Base-by-base conservation (phyloP, 768 basidiomycete genomes). In the Podaxis sp. region DNA sequence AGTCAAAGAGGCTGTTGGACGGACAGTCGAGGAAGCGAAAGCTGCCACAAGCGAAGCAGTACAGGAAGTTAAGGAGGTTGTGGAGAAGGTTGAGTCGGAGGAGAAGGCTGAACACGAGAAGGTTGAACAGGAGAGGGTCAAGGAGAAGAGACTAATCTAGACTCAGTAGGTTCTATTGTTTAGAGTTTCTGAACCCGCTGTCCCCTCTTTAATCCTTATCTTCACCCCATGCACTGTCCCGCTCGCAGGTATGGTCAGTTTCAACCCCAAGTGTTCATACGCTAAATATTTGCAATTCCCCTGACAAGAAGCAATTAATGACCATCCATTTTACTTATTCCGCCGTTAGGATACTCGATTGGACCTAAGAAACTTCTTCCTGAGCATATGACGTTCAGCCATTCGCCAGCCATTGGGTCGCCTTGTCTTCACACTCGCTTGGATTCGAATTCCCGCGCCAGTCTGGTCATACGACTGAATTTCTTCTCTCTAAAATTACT, bases 1-100 rank as follows among this genome's bases (percentile, higher is more conserved):
- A 27, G 64, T 62, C 18, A 70, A 68, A 35, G 66, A 69, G 32
- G 63, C 66, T 50, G 67, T 73, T 16, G 75, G 74, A 57, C 65
- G 66, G 63, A 61, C 46, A 21, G 40, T 57, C 14, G 50, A 62
- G 13, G 61, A 59, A 37, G 55, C 50, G 35, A 63, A 56, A 25
- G 36, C 53, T 7, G 54, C 48, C 44, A 50, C 59, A 1, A 59
- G 59, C 52, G 55, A 64, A 63, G 55, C 61, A 53, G 51, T 61
- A 1, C 64, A 63, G 21, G 66, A 63, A 28, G 61, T 64, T n/a
- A 69, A 55, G 55, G 36, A 60, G 50, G 66, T 61, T 11, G 58
- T 42, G 51, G 47, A 48, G 11, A 57, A 59, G 40, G 53, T 37
- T 55, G 61, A 66, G 64, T 59, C 35, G 18, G 66, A 67, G 62